Conservation (phyloP, 176 grass and related monocot species). For the Thinopyrum elongatum region DNA sequence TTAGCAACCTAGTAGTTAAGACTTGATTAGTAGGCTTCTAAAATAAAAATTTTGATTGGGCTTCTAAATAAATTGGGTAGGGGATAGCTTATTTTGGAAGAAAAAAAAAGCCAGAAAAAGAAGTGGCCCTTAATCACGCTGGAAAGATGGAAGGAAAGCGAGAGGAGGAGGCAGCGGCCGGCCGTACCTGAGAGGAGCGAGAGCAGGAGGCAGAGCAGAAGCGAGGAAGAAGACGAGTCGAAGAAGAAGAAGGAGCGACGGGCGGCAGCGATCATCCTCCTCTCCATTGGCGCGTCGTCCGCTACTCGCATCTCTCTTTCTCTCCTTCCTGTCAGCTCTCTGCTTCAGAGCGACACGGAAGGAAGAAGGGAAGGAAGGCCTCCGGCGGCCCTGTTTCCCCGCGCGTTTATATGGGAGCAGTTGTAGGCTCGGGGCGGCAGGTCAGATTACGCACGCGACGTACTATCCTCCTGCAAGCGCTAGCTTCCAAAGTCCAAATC, state of each 20-base stretch:
- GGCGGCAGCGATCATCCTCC: background rate
- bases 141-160: background rate
- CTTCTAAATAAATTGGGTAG: too few relatives aligned
- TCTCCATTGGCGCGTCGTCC: background rate
- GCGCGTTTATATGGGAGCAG: constrained; percentile 29
- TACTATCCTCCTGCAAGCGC: background rate
- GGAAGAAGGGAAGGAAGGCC: background rate
- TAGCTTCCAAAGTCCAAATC: background rate
- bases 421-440: background rate
- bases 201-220: constrained; percentile 32
- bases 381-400: background rate
- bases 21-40: too few relatives aligned
- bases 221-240: background rate
- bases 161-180: background rate
- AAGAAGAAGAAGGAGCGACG: background rate
- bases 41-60: too few relatives aligned
- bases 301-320: background rate
- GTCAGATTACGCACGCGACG: background rate
- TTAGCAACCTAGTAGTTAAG: too few relatives aligned
- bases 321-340: background rate
- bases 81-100: too few relatives aligned
- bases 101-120: too few relatives aligned
- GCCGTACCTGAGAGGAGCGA: constrained; percentile 19
- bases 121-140: too few relatives aligned
- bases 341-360: background rate